Evolutionary conservation across 192 early-diverging fungal species (phyloP).

Genomic region (Radiomyces spectabilis): DNA sequence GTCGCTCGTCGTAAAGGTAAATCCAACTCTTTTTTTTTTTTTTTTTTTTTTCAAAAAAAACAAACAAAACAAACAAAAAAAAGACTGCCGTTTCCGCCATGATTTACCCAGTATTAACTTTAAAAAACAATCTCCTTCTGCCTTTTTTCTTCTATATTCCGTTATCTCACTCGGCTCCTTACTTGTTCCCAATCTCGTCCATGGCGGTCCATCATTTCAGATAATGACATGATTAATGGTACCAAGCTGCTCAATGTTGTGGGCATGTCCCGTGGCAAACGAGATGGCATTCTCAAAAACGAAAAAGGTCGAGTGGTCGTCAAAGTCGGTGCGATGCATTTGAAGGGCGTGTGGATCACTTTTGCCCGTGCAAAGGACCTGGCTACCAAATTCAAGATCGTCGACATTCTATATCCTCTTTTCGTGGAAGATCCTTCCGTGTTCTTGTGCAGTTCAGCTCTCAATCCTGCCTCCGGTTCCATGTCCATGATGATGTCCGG

Average conservation of each 20-base stretch:
- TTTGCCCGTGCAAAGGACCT: conserved; percentile 56
- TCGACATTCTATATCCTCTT: conserved; percentile 63
- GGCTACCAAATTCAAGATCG: conserved; percentile 62
- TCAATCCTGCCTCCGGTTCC: not conserved
- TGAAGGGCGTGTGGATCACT: conserved; percentile 82
- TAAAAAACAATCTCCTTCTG: not conserved
- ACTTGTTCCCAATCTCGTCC: not conserved
- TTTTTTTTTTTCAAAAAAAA: not conserved
- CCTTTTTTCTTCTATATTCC: not conserved
- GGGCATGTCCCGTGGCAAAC: conserved; percentile 79
- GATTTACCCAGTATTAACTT: not conserved
- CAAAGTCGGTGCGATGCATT: conserved; percentile 78
- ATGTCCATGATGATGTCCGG: not conserved
- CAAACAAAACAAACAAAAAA: too few species aligned
- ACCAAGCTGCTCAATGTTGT: conserved; percentile 81
- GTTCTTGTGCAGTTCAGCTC: conserved; percentile 35
- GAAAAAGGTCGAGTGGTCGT: conserved; percentile 79
- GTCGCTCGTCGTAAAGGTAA: conserved; percentile 68
- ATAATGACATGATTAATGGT: conserved; percentile 81
- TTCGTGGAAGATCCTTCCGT: conserved; percentile 63
- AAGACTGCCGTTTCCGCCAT: not conserved
- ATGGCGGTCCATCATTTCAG: conserved; percentile 28
- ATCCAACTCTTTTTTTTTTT: conserved; percentile 2
- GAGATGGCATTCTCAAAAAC: conserved; percentile 80
- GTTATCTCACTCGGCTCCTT: too few species aligned